Base-by-base conservation (phyloP, 1,139 yeast genomes). In the Protomyces gravidus region DNA sequence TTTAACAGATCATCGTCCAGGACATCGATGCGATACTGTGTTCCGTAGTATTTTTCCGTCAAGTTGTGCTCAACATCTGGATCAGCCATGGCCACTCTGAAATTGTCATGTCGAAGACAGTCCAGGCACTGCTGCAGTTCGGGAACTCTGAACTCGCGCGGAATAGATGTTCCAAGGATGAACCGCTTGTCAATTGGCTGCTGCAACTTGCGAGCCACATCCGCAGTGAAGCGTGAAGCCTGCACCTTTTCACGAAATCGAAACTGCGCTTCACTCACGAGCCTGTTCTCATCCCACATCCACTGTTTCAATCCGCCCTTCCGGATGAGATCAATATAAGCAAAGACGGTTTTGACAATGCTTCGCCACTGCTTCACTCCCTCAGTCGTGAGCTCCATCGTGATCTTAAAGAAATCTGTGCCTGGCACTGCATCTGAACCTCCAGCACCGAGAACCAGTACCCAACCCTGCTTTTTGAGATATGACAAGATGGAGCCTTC, bases 41-140 rank as follows among this genome's bases (percentile, higher is more conserved):
- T 89, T 3, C 95, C 96, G 68, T 92, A 92, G 96, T 96, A 90
- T 67, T 81, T 77, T 71, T 92, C 98, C 15, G 67, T 75, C 53
- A 76, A 72, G 59, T 63, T 64, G 32, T 79, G 73, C 2, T 71
- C 74, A 1, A 67, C 60, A 6, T 50, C 47, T 5, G 68, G 42
- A 70, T 65, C n/a, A 65, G 62, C 59, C 45, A 90, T 70, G 39
- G 79, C 75, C 7, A 82, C 75, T 64, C 90, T 78, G 65, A 85
- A 80, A 67, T 86, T 89, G 26, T 78, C 76, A 0, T 84, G 78
- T 48, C 69, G 78, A 61, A 92, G 75, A 63, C 76, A 75, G 0
- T 72, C 67, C 11, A 80, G 79, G 65, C 79, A 82, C n/a, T 80
- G 74, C 17, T 71, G 69, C 40, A 90, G 80, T 53, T 77, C 72